Base-by-base conservation (phyloP, 140 eudicot species). In the Oenanthe javanica region DNA sequence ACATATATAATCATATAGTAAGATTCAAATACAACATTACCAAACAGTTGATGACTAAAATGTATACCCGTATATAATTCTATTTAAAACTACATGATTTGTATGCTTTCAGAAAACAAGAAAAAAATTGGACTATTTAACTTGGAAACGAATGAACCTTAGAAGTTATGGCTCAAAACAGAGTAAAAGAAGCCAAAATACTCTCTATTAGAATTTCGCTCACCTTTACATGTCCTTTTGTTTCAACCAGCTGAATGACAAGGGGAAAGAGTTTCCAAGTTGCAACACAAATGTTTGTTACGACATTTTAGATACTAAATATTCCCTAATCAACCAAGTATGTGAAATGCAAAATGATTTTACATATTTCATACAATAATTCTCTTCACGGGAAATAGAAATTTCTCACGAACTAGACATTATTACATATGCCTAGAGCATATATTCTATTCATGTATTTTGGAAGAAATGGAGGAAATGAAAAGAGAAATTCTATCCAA, bases 401-500 rank as follows among this genome's bases (percentile, higher is more conserved):
- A 10, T 9, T 61, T 63, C 40, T 63, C 40, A 63, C 16, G 25
- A 25, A 4, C 71, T 63, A 63, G 71, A 76, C 77, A 86, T 66
- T 61, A 79, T 45, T 72, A 73, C 83, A 82, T 79, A 81, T 23
- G 71, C 40, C 71, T 63, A 63, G 71, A 23, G 38, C 6, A 63
- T 11, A 11, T 61, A n/a, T 23, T 23, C 71, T 63, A 64, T 76
- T 82, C 16, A 79, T 47, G 84, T 63, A 23, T 63, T 23, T 63
- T 72, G 72, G 84, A 36, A 43, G 27, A 18, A 59, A 64, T 18
- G 18, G 9, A 66, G 64, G 40, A 14, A 49, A 67, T 21, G 57
- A 31, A 76, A 51, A 14, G 63, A 46, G 52, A 81, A 64, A 67
- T 3, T 75, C 75, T 40, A 40, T 74, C 71, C n/a, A n/a, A 45